Conservation (phyloP, 345 rosid species). For the Citrus reticulata region DNA sequence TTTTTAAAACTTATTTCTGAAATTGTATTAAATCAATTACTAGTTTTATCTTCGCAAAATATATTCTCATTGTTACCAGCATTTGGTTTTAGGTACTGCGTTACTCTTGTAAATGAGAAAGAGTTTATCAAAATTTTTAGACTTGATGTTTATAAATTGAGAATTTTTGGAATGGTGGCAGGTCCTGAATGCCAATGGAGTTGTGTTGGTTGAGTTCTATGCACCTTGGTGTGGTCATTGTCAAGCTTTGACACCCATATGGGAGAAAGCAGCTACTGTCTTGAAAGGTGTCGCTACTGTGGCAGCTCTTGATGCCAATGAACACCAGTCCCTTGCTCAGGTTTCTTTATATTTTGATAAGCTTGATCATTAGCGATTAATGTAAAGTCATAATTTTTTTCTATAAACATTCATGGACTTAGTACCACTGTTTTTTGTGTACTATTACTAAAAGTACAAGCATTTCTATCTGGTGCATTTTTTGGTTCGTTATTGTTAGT, state of each 20-base stretch:
- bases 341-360: conserved; percentile 29
- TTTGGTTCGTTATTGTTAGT: background rate
- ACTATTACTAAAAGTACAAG: background rate
- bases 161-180: conserved; percentile 23
- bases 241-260: conserved; percentile 77
- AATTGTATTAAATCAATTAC: background rate
- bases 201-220: conserved; percentile 93
- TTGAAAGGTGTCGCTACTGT: conserved; percentile 91
- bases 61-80: background rate
- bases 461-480: background rate
- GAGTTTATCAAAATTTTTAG: background rate
- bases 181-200: conserved; percentile 83
- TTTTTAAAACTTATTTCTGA: background rate
- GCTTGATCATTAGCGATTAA: background rate
- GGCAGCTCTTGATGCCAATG: conserved; percentile 96
- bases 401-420: background rate
- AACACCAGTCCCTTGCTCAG: conserved; percentile 94
- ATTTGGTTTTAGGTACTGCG: background rate
- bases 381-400: background rate
- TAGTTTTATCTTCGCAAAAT: background rate
- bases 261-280: conserved; percentile 89
- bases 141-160: background rate
- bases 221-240: conserved; percentile 99
- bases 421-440: background rate
- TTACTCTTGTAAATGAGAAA: background rate